phyloP scores from a whole-genome alignment of 805 yeast genomes.

The Candida germanica region DNA sequence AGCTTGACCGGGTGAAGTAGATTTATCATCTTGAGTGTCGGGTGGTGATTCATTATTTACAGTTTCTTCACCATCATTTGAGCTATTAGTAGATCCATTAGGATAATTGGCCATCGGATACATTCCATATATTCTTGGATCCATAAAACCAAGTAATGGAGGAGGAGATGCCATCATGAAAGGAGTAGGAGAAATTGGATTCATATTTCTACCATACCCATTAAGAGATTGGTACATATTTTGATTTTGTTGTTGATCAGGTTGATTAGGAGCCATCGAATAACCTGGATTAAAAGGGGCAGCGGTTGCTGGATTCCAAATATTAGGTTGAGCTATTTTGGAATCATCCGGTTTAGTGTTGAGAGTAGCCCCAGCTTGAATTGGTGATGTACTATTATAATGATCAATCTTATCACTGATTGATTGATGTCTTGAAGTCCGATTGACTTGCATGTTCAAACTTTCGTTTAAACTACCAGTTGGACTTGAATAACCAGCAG shows the following conservation, averaged over 20 bases:
- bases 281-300: slow-evolving; percentile 51
- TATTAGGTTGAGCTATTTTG: slow-evolving; percentile 18
- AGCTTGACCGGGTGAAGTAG: not conserved
- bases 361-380: slow-evolving; percentile 40
- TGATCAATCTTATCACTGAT: slow-evolving; percentile 63
- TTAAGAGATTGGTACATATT: slow-evolving; percentile 17
- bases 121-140: slow-evolving; percentile 33
- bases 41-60: not conserved
- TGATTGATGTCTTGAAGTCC: slow-evolving; percentile 47
- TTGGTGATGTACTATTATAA: slow-evolving; percentile 46
- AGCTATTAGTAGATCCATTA: slow-evolving; percentile 3
- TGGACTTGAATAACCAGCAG: slow-evolving; percentile 23
- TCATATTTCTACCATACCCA: slow-evolving; percentile 24
- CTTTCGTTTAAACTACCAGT: slow-evolving; percentile 43
- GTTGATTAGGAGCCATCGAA: not conserved
- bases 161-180: slow-evolving; percentile 38
- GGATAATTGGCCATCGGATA: slow-evolving; percentile 17
- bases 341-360: slow-evolving; percentile 16
- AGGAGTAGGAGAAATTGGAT: slow-evolving; percentile 34
- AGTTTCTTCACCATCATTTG: slow-evolving; percentile 8
- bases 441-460: slow-evolving; percentile 33
- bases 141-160: slow-evolving; percentile 30
- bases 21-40: not conserved
- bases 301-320: slow-evolving; percentile 69
- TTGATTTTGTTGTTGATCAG: not conserved